Base-by-base conservation (phyloP, 2,329 filamentous ascomycete genomes). In the Amesomyces nigricolor region DNA sequence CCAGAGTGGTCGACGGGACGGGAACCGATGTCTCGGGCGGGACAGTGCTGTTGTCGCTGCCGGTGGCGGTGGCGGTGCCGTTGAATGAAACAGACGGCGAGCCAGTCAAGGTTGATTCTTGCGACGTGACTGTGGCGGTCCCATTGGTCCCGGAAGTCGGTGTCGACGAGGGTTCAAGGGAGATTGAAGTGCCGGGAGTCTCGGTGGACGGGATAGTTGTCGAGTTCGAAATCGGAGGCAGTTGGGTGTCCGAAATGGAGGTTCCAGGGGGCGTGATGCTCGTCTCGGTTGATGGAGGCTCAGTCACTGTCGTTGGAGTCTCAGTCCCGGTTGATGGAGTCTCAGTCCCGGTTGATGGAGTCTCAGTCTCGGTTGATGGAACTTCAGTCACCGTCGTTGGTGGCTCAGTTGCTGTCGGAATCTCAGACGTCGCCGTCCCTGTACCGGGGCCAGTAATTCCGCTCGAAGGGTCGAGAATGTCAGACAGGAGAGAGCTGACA, bases 401-500 rank as follows among this genome's bases (percentile, higher is more conserved):
- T 17, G 45, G 8, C 56, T 47, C 42, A 44, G 47, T 51, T 29
- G 11, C 29, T n/a, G 52, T 58, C 11, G 61, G 53, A 8, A 53
- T 47, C 16, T 59, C 62, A 6, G 56, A 47, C 26, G 61, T 56
- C 14, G 61, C 40, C 37, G 52, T 42, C 14, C 51, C 55, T 3
- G 55, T 57, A 17, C 49, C 56, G 2, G 52, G 53, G 8, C 56
- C 48, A 50, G 56, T 53, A 13, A 54, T 45, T 8, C 22, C 44
- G 19, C 39, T 35, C 26, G 56, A 29, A 30, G 58, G 58, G 10
- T 54, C 46, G 13, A 59, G 19, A 26, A 58, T 46, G 54, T 40
- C 52, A 1, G 39, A 45, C 9, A 63, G 37, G 5, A 56, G 53
- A 40, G 64, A 65, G 32, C 46, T 26, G 29, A 63, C 43, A 30